A percentile compares a stretch with the other conserved stretches of the same genome.
Conservation (phyloP, 768 basidiomycete species). For the Cystofilobasidium capitatum region DNA sequence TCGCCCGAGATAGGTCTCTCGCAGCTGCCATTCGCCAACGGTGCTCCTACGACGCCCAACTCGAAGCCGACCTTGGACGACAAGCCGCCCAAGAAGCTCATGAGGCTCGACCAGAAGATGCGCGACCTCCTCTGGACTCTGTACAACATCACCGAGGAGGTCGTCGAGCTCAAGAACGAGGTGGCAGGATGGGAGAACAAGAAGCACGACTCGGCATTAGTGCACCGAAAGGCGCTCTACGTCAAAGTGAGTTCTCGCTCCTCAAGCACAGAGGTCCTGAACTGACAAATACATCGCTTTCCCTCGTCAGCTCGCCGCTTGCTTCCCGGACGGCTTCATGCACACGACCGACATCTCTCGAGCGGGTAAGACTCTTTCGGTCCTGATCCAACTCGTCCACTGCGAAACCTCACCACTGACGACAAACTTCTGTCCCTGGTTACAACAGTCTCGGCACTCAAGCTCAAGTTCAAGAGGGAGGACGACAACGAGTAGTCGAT, state of each 20-base stretch:
- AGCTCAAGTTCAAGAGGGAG: neutral
- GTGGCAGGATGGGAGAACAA: neutral
- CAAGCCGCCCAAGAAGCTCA: constrained; percentile 9
- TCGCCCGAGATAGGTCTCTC: neutral
- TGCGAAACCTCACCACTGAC: neutral
- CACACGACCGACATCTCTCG: constrained; percentile 21
- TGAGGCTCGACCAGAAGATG: constrained; percentile 15
- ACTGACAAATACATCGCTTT: neutral
- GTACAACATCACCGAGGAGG: neutral
- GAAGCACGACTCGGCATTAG: neutral
- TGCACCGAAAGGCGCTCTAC: constrained; percentile 19
- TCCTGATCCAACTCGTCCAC: neutral
- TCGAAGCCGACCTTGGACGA: neutral
- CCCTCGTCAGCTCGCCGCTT: constrained; percentile 6
- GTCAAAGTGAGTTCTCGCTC: constrained; percentile 12
- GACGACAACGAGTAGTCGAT: too few species aligned
- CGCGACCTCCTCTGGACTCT: constrained; percentile 18
- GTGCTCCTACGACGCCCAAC: neutral
- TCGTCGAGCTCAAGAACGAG: constrained; percentile 12
- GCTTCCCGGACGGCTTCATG: constrained; percentile 21
- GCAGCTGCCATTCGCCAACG: neutral
- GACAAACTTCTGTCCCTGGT: too few species aligned
- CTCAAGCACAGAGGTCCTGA: neutral
- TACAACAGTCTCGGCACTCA: neutral
- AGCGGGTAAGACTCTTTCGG: constrained; percentile 4